Evolutionary conservation across 2,329 filamentous ascomycete genomes (phyloP).

Genomic region (Gremmenia infestans): DNA sequence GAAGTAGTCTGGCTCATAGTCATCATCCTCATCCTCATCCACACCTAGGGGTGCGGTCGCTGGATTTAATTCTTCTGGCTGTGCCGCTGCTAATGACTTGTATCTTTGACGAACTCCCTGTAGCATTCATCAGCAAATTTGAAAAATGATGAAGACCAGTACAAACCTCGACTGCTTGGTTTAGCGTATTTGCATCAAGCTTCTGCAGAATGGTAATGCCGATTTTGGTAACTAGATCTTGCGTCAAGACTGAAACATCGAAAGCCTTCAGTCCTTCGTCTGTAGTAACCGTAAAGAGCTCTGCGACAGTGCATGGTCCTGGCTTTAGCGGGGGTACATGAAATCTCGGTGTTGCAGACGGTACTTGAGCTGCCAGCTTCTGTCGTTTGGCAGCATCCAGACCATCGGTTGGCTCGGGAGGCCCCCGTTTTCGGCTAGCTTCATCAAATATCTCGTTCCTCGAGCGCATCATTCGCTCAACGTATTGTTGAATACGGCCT

Average conservation of each 20-base stretch:
- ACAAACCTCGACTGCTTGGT: constrained; percentile 68
- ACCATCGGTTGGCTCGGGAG: constrained; percentile 65
- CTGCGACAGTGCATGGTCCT: constrained; percentile 72
- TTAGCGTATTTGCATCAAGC: constrained; percentile 63
- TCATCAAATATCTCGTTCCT: constrained; percentile 78
- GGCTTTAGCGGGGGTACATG: constrained; percentile 63
- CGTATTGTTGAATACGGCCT: constrained; percentile 77
- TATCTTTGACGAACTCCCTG: constrained; percentile 49
- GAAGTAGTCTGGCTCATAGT: constrained; percentile 86
- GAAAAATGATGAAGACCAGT: constrained; percentile 6
- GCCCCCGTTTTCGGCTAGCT: constrained; percentile 68
- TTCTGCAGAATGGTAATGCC: constrained; percentile 72
- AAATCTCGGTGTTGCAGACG: constrained; percentile 16
- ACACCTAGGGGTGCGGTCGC: constrained; percentile 59
- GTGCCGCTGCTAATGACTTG: constrained; percentile 28
- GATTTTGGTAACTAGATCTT: constrained; percentile 72
- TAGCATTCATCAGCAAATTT: not conserved
- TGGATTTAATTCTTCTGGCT: constrained; percentile 41
- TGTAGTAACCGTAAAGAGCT: constrained; percentile 79
- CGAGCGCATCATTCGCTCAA: constrained; percentile 76
- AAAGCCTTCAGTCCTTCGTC: constrained; percentile 72
- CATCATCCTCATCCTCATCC: constrained; percentile 72
- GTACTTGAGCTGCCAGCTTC: constrained; percentile 53
- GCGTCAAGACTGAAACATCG: constrained; percentile 74
- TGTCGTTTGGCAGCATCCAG: constrained; percentile 78